Evolutionary conservation across 1,139 yeast species (phyloP), one percentile per base, ranked within the genome.

Genomic region (Lodderomyces beijingensis): DNA sequence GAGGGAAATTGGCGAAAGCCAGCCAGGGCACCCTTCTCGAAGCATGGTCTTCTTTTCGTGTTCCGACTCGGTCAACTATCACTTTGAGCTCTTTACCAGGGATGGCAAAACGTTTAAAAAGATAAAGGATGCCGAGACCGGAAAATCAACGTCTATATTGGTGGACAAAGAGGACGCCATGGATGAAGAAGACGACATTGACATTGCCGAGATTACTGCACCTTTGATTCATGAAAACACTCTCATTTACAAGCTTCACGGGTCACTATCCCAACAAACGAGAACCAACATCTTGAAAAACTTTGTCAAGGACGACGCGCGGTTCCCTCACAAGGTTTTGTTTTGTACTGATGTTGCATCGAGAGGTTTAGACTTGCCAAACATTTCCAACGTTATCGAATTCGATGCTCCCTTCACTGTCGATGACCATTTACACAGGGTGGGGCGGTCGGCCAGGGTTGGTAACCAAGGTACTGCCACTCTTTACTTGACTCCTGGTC

Each of bases 51-150:
- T 91, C 55, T 74, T 88, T 44, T 84, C 96, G 6, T 91, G 98
- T 60, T 79, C 97, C 0, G 97, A 91, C 51, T 84, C 96, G 10
- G 97, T 93, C 15, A 88, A 91, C 46, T 91, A 84, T 62, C 96
- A 91, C 58, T 87, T 79, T 55, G 74, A 77, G 32, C 81, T 78
- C 0, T 79, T 89, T 46, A 71, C 93, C 3, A 57, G 78, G 38
- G 63, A 63, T 9, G 83, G 83, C 60, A 62, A 35, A 55, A 60
- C 23, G 59, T 24, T 63, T 16, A 58, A 45, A 46, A 62, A 46
- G 56, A 55, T 37, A 31, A 54, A 49, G 37, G 50, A 54, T 30
- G 48, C 48, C 30, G 63, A 59, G 25, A 37, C 50, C 10, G 55
- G 51, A 2, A 49, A 50, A 40, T 31, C 45, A 5, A 56, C 47